Base-by-base conservation (phyloP, 2,329 filamentous ascomycete genomes). In the Clarireedia paspali region DNA sequence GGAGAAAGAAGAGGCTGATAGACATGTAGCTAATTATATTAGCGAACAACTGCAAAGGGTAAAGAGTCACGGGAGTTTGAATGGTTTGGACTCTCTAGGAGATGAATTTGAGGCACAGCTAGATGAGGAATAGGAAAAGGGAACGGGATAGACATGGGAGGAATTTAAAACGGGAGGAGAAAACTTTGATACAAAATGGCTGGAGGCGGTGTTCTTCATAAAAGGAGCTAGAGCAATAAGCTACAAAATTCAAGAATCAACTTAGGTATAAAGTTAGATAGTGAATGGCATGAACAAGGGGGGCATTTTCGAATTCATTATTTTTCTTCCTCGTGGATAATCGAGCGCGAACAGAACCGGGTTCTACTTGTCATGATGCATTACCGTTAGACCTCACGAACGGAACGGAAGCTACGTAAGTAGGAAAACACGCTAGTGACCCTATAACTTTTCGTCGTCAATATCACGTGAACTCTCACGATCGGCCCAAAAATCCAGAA, bases 11-110 rank as follows among this genome's bases (percentile, higher is more conserved):
- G 78, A 83, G 66, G 82, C 83, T 0, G 80, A 90, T 65, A 76
- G 80, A 55, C 88, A 94, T 63, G 82, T 95, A 67, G 85, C 89
- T 59, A 80, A 83, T 62, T 96, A 95, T 70, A 87, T 96, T 56
- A 84, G 81, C 30, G 87, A 91, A 60, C 88, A 96, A 73, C 76
- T 96, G 57, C 79, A 86, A 70, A 78, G 85, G 56, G 85, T 94
- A 66, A 84, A 80, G 68, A 83, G 79, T 59, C 74, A 72, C 45
- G 68, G 30, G 12, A 71, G 46, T 66, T 62, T 49, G 60, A 58
- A 4, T 63, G 64, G 40, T 39, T 15, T 34, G 6, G 67, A 63
- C 51, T 64, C 65, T 9, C 79, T 80, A 57, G 76, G 78, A 56
- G 83, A 85, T 66, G 84, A 87, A 71, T 79, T 86, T 64, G 79